Percentiles rank a stretch among this genome's conserved stretches.
Evolutionary conservation across 1,139 yeast species (phyloP).

Genomic region (Sugiyamaella castrensis): DNA sequence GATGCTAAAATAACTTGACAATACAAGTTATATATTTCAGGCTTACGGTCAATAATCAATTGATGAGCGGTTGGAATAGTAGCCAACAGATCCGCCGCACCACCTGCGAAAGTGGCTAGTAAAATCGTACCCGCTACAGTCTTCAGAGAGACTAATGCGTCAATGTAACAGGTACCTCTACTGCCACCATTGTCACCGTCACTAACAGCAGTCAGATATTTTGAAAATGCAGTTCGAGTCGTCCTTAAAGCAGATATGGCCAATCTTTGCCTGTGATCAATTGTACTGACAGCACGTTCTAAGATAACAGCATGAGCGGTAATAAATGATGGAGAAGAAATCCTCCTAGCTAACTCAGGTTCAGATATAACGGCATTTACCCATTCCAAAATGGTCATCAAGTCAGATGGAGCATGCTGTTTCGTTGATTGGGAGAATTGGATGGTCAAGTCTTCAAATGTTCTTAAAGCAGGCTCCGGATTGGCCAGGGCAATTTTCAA

Average conservation of each 20-base stretch:
- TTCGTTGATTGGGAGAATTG: background rate
- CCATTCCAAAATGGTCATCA: constrained; percentile 60
- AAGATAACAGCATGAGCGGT: constrained; percentile 30
- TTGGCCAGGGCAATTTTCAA: constrained; percentile 25
- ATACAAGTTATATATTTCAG: constrained; percentile 29
- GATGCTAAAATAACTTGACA: constrained; percentile 31
- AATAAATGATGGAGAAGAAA: constrained; percentile 21
- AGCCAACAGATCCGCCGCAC: constrained; percentile 30
- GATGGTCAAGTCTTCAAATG: background rate
- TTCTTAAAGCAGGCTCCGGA: constrained; percentile 30
- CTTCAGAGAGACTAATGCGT: constrained; percentile 19
- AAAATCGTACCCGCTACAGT: constrained; percentile 22
- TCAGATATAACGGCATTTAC: constrained; percentile 33
- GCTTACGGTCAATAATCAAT: constrained; percentile 22
- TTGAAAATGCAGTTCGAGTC: constrained; percentile 27
- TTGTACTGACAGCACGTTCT: constrained; percentile 25
- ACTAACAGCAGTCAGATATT: constrained; percentile 14
- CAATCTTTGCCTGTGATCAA: constrained; percentile 26
- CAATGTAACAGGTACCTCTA: constrained; percentile 15
- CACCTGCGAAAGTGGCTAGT: constrained; percentile 32
- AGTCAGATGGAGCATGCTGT: constrained; percentile 52
- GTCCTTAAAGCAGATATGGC: constrained; percentile 31
- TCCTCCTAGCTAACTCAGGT: constrained; percentile 11
- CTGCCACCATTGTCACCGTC: constrained; percentile 17
- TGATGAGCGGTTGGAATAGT: constrained; percentile 27